Base-by-base conservation (phyloP, 73 alveolate genomes). In the Effrenium voratum region DNA sequence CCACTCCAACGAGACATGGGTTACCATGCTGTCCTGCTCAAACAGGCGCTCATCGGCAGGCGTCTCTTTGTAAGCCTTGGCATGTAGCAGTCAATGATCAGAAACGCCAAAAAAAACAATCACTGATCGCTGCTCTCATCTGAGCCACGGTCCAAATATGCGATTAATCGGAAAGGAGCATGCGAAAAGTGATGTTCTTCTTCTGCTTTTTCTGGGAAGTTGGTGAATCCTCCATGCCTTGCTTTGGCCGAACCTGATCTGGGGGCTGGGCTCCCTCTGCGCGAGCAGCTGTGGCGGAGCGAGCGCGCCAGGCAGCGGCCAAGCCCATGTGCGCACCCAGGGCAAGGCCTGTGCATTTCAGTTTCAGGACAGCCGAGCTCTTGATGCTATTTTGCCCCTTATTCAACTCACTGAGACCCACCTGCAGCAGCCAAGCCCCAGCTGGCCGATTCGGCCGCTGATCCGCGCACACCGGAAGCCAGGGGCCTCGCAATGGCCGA, bases 341-440 rank as follows among this genome's bases (percentile, higher is more conserved):
- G n/a, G 98, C 98, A 15, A 91, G 87, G 98, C 98, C 98, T 66
- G 40, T 0, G 63, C 63, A n/a, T n/a, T n/a, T n/a, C n/a, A n/a
- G n/a, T n/a, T n/a, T n/a, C n/a, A n/a, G n/a, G n/a, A n/a, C n/a
- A n/a, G n/a, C n/a, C n/a, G n/a, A n/a, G n/a, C n/a, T n/a, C n/a
- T n/a, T n/a, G n/a, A n/a, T n/a, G n/a, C n/a, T n/a, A n/a, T n/a
- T n/a, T n/a, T n/a, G n/a, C n/a, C n/a, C n/a, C n/a, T n/a, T n/a
- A n/a, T n/a, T n/a, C n/a, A n/a, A n/a, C n/a, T n/a, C n/a, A n/a
- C n/a, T n/a, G n/a, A n/a, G n/a, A 73, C 19, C 59, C 60, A 66
- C 95, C 95, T 87, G 95, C 95, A 15, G 95, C 57, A n/a, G 95
- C 95, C 95, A 87, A 63, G 82, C 95, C 95, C 95, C 95, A 87